A percentile compares a stretch with the other conserved stretches of the same genome.
Conservation (phyloP, 345 rosid species). For the Murraya paniculata region DNA sequence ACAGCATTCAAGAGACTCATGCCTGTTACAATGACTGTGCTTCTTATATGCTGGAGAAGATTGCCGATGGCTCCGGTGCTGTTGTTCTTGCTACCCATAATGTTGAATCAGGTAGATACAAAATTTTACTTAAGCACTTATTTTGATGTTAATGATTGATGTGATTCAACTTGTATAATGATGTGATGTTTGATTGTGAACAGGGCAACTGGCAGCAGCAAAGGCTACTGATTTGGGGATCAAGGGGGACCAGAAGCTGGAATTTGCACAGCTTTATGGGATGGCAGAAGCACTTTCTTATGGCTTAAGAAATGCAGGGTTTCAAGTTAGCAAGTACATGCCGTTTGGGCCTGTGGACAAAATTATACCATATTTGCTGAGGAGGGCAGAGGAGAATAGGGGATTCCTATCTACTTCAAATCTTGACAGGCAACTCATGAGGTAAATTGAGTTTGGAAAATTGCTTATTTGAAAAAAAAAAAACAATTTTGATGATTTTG, state of each 20-base stretch:
- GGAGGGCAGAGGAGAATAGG: conserved; percentile 93
- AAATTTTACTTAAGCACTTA: neutral
- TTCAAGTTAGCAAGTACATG: conserved; percentile 85
- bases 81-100: conserved; percentile 94
- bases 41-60: conserved; percentile 60
- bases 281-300: conserved; percentile 82
- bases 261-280: conserved; percentile 88
- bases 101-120: conserved; percentile 57
- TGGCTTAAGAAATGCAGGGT: conserved; percentile 79
- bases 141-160: neutral
- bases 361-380: conserved; percentile 75
- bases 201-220: conserved; percentile 61
- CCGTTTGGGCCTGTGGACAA: conserved; percentile 72
- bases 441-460: conserved; percentile 27
- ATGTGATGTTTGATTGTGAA: neutral
- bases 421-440: conserved; percentile 67
- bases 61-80: conserved; percentile 51
- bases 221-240: conserved; percentile 72
- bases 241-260: conserved; percentile 47
- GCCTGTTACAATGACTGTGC: conserved; percentile 76
- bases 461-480: neutral
- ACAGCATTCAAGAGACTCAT: conserved; percentile 67
- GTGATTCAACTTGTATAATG: neutral
- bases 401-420: conserved; percentile 66
- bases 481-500: neutral